Base-by-base conservation (phyloP, 352 stramenopile species). In the Phytophthora sansomeana region DNA sequence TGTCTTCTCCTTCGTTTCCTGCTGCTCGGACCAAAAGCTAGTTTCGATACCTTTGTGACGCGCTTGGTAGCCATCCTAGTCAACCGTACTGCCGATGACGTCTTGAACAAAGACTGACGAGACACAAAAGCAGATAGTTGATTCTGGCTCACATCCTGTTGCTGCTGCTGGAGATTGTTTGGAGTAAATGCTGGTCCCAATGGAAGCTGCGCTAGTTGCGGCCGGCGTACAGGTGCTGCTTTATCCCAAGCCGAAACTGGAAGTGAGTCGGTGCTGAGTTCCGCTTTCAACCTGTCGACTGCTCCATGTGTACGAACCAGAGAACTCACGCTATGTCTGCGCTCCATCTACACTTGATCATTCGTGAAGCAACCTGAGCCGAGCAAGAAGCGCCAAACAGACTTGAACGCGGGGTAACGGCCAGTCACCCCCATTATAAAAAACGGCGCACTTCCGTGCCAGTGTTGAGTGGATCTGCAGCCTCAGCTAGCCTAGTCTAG, bases 41-140 rank as follows among this genome's bases (percentile, higher is more conserved):
- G 67, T 47, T 68, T 81, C 24, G 76, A 73, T 9, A 81, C 58
- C 32, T 52, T 70, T 17, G 47, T 62, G n/a, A 82, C 59, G 16
- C 75, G 69, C 48, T 74, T 78, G 19, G 29, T 19, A 11, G 29
- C 38, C 35, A 19, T 36, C 11, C 39, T 51, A 17, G 21, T 9
- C 28, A 63, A 13, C 28, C 51, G 58, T 16, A 68, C 43, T 9
- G 35, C 35, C 1, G 57, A 19, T 5, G 41, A 47, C 42, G 36
- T 43, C 17, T 50, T 62, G 14, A 16, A 30, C 26, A 70, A 24
- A 41, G 36, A n/a, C n/a, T 65, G 56, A 8, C 13, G 8, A 30
- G 36, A 6, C 24, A 32, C 13, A 26, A 19, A 13, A 50, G 41
- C 11, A 33, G 41, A 47, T 28, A 39, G 11, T 16, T 72, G 64